These are phyloP conservation scores for Brassica cretica DNA, from an alignment of 345 rosid species.

Conservation along the genomic window DNA sequence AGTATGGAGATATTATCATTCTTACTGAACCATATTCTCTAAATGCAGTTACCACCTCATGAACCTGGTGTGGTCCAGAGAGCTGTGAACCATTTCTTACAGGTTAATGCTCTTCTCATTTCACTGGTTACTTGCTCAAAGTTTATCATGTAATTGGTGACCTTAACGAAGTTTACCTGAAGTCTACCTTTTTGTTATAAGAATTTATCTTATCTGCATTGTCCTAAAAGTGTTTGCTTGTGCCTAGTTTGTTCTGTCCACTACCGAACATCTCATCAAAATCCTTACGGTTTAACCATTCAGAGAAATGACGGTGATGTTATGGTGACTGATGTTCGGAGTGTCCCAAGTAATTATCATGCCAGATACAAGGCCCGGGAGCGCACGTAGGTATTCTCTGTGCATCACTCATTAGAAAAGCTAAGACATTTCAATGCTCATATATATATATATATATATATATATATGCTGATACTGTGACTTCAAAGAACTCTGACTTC, in stretches of 20 bases:
- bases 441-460: not conserved
- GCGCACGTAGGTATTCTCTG: constrained; percentile 81
- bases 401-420: constrained; percentile 25
- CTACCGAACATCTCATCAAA: not conserved
- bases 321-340: constrained; percentile 70
- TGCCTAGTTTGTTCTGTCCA: constrained; percentile 1
- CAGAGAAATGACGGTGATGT: constrained; percentile 76
- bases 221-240: not conserved
- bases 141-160: not conserved
- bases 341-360: constrained; percentile 75
- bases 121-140: not conserved
- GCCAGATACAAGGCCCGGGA: constrained; percentile 85
- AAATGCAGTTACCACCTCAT: constrained; percentile 87
- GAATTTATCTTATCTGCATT: constrained; percentile 5
- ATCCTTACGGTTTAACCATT: constrained; percentile 14
- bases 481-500: not conserved
- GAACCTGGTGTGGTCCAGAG: constrained; percentile 79
- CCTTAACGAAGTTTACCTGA: not conserved
- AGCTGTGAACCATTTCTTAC: constrained; percentile 93
- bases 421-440: constrained; percentile 7
- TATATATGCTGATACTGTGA: not conserved
- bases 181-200: not conserved
- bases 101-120: constrained; percentile 47
- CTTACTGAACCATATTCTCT: constrained; percentile 5
- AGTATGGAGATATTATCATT: not conserved